Evolutionary conservation across 2,329 filamentous ascomycete species (phyloP), one percentile per base, ranked within the genome.

Genomic region (Penicillium paneum): DNA sequence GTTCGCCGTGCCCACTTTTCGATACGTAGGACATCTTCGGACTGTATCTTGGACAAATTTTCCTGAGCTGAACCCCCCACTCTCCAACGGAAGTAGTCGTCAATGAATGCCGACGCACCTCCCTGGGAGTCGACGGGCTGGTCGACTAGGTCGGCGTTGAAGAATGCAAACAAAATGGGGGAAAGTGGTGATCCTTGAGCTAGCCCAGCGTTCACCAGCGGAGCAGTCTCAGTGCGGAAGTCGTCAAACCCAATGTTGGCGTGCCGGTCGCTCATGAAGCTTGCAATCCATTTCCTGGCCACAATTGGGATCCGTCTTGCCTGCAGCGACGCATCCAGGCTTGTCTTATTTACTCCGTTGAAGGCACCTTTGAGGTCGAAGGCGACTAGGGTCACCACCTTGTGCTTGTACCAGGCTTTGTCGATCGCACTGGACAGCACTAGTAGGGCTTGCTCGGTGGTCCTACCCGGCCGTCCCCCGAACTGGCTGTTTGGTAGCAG

Each of bases 401-500:
- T 49, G 4, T 49, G 35, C 2, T 34, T 41, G 13, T 41, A 41
- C 38, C 26, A 49, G 3, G 46, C 46, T 15, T 26, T 21, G 26
- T 49, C 35, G 13, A 67, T 60, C 8, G 53, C 45, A n/a, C 61
- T 61, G 7, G 49, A 40, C 5, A 67, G 58, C 3, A 64, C 43
- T 2, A 66, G 41, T 1, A 68, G 55, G 8, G 63, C 64, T 56
- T 68, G 53, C 29, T 69, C 61, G 1, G 43, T 60, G 5, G 53
- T 58, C 1, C 32, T 29, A 6, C 59, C 62, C 38, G 57, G 58
- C 29, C 65, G 45, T 21, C 52, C 62, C n/a, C 62, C 49, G 44
- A 67, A 67, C 12, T 67, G 39, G 6, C 41, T 67, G 15, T 63
- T 46, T 13, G 59, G 62, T 2, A 68, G 59, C 0, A 68, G 58